Conservation (phyloP, 2,329 filamentous ascomycete genomes). For the Clarireedia sp. region DNA sequence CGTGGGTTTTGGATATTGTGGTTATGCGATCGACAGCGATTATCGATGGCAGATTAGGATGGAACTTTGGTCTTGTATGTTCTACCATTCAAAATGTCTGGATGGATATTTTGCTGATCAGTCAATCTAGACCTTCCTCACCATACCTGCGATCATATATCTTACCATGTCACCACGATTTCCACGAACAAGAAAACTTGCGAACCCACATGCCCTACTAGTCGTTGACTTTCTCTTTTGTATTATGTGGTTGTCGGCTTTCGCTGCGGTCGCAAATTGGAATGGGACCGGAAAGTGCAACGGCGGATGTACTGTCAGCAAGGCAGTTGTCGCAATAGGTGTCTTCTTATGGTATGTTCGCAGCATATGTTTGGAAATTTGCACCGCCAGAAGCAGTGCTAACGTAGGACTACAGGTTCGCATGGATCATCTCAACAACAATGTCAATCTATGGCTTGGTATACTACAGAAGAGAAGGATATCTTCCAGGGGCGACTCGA, state of each 20-base stretch:
- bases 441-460: conserved; percentile 52
- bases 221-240: conserved; percentile 48
- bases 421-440: conserved; percentile 45
- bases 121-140: conserved; percentile 50
- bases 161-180: conserved; percentile 58
- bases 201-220: conserved; percentile 54
- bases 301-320: conserved; percentile 50
- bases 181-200: conserved; percentile 51
- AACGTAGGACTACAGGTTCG: conserved; percentile 36
- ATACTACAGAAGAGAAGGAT: conserved; percentile 55
- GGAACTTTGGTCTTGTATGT: conserved; percentile 57
- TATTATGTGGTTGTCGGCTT: conserved; percentile 59
- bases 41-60: conserved; percentile 51
- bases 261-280: conserved; percentile 57
- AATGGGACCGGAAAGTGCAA: conserved; percentile 50
- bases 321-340: conserved; percentile 53
- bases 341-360: conserved; percentile 52
- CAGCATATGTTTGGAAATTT: background rate
- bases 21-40: conserved; percentile 45
- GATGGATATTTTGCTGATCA: background rate
- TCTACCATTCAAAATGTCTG: background rate
- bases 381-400: conserved; percentile 3
- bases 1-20: conserved; percentile 52
- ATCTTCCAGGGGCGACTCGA: conserved; percentile 42
- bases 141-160: conserved; percentile 56